phyloP scores from a whole-genome alignment of 2,329 filamentous ascomycete species.

The Boeremia lycopersici region DNA sequence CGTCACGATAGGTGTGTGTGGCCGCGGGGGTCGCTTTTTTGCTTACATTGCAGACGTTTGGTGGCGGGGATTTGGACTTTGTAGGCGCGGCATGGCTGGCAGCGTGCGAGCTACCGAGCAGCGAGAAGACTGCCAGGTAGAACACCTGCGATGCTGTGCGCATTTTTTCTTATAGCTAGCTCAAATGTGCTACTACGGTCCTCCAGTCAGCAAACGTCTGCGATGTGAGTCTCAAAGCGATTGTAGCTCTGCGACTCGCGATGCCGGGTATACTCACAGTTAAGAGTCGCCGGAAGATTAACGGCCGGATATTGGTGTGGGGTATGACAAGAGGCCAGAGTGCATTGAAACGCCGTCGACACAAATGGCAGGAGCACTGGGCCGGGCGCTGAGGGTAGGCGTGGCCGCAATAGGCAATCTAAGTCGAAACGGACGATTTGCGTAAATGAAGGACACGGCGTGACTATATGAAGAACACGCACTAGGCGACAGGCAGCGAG shows the following conservation, averaged over 20 bases:
- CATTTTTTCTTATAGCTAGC: conserved; percentile 48
- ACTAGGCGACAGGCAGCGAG: conserved; percentile 16
- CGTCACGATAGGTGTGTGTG: conserved; percentile 31
- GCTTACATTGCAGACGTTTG: conserved; percentile 64
- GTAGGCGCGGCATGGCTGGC: conserved; percentile 42
- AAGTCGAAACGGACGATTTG: conserved; percentile 18
- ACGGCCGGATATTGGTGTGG: conserved; percentile 29
- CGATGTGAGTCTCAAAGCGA: conserved; percentile 22
- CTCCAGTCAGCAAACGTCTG: conserved; percentile 45
- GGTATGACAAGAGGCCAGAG: conserved; percentile 47
- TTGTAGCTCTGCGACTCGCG: conserved; percentile 4
- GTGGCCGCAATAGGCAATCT: conserved; percentile 28
- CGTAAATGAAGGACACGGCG: conserved; percentile 32
- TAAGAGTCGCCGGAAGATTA: conserved; percentile 17
- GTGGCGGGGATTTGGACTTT: conserved; percentile 46
- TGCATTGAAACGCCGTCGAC: conserved; percentile 37
- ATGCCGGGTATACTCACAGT: conserved; percentile 11
- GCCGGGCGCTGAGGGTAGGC: conserved; percentile 25
- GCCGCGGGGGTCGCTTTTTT: conserved; percentile 29
- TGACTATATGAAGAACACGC: conserved; percentile 8
- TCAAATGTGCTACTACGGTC: conserved; percentile 24
- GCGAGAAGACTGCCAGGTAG: conserved; percentile 66
- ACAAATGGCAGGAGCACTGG: conserved; percentile 27
- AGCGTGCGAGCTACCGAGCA: conserved; percentile 59
- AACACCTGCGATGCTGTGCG: conserved; percentile 61